Conservation (phyloP, 2,329 filamentous ascomycete genomes). For the Shiraia sp. region DNA sequence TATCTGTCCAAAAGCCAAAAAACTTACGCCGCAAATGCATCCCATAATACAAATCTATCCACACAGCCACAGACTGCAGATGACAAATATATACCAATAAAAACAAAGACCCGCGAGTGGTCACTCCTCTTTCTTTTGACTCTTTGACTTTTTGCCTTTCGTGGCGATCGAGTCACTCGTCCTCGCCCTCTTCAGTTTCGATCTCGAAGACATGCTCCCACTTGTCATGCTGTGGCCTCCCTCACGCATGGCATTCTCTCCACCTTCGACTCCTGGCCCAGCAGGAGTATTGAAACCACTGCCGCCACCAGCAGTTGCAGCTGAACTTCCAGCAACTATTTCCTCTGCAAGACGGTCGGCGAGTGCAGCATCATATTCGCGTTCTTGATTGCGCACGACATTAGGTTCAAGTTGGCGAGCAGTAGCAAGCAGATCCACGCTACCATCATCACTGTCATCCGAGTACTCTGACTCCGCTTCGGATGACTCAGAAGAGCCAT, state of each 20-base stretch:
- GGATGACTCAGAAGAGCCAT: slow-evolving; percentile 8
- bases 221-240: slow-evolving; percentile 14
- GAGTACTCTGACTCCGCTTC: slow-evolving; percentile 32
- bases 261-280: slow-evolving; percentile 1
- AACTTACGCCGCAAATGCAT: no score
- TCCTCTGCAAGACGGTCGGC: slow-evolving; percentile 54
- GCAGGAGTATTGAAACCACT: slow-evolving; percentile 52
- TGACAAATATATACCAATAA: no score
- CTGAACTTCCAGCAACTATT: slow-evolving; percentile 54
- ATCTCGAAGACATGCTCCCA: slow-evolving; percentile 13
- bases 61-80: no score
- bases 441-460: slow-evolving; percentile 43
- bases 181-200: slow-evolving; percentile 19
- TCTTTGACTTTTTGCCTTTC: neutral
- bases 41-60: no score
- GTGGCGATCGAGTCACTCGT: slow-evolving; percentile 12
- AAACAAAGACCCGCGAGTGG: no score
- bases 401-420: slow-evolving; percentile 50
- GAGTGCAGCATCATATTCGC: slow-evolving; percentile 53
- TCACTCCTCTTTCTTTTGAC: neutral
- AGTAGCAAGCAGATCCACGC: slow-evolving; percentile 51
- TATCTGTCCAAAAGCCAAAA: no score
- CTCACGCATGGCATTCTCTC: neutral
- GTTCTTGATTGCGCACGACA: slow-evolving; percentile 46
- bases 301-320: slow-evolving; percentile 54